Evolutionary conservation across 208 protist genomes (phyloP).

Genomic region (Crithidia fasciculata): DNA sequence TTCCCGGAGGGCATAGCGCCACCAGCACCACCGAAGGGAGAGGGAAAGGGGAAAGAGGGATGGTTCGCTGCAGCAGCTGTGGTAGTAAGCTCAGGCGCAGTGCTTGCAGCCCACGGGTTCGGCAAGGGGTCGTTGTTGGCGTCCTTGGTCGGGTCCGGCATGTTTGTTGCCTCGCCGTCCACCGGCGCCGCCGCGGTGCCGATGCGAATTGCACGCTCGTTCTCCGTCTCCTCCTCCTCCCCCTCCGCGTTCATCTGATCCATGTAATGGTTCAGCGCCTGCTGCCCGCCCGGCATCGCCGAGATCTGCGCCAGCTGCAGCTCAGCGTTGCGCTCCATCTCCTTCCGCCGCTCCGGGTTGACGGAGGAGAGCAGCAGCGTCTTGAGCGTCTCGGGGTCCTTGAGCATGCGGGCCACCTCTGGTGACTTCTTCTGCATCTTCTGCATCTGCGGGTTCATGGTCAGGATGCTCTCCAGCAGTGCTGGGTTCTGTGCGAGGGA

Average conservation of each 20-base stretch:
- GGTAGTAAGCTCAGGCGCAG: neutral
- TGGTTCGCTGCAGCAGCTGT: neutral
- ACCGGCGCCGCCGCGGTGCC: slow-evolving; percentile 8
- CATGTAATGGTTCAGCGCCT: slow-evolving; percentile 70
- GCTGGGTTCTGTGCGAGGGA: slow-evolving; percentile 59
- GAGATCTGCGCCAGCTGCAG: slow-evolving; percentile 76
- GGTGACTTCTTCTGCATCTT: slow-evolving; percentile 61
- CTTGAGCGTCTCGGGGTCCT: slow-evolving; percentile 77
- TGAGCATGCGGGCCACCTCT: slow-evolving; percentile 54
- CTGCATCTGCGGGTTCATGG: slow-evolving; percentile 48
- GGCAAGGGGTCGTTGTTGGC: slow-evolving; percentile 68
- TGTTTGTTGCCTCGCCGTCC: slow-evolving; percentile 17
- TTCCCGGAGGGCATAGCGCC: neutral
- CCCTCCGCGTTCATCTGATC: slow-evolving; percentile 37
- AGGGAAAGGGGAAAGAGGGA: neutral
- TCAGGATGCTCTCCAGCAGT: slow-evolving; percentile 59
- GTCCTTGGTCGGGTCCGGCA: slow-evolving; percentile 54
- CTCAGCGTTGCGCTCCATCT: slow-evolving; percentile 56
- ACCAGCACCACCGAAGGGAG: neutral
- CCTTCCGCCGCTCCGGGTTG: slow-evolving; percentile 64
- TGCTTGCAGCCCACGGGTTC: slow-evolving; percentile 48
- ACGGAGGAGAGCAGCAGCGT: slow-evolving; percentile 71
- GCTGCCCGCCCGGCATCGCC: slow-evolving; percentile 63
- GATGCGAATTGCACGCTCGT: slow-evolving; percentile 27
- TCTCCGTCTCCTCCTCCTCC: slow-evolving; percentile 24